Percentiles rank a stretch among this genome's conserved stretches.
These are phyloP conservation scores for Trichothecium roseum DNA, from an alignment of 2,329 filamentous ascomycete genomes.

Conservation along the genomic window DNA sequence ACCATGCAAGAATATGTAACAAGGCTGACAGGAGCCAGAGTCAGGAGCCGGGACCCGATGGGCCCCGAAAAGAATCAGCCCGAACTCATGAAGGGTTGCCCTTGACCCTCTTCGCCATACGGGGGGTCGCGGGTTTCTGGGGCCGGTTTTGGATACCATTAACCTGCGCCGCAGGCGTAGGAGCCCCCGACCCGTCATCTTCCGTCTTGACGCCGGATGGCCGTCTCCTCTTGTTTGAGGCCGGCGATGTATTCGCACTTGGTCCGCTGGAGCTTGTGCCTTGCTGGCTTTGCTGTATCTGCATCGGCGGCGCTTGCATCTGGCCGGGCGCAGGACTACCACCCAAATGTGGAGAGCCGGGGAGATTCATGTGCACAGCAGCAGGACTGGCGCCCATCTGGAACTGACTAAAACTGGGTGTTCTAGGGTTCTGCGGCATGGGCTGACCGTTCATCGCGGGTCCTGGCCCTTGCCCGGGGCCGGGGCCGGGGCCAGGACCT, in stretches of 20 bases:
- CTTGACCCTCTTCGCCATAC: constrained; percentile 45
- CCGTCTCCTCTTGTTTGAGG: constrained; percentile 47
- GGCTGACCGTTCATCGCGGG: constrained; percentile 37
- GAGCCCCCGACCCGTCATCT: constrained; percentile 39
- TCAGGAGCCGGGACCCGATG: constrained; percentile 3
- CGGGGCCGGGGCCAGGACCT: no score
- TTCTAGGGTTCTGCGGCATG: constrained; percentile 38
- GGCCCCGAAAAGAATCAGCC: constrained; percentile 12
- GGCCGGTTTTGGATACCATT: constrained; percentile 39
- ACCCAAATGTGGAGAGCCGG: constrained; percentile 49
- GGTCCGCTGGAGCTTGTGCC: constrained; percentile 56
- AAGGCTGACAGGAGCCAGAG: constrained; percentile 10
- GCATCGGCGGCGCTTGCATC: constrained; percentile 57
- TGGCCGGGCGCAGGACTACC: constrained; percentile 51
- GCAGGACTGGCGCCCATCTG: constrained; percentile 50
- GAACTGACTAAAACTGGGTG: constrained; percentile 47
- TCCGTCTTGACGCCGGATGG: constrained; percentile 48
- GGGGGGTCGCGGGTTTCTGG: constrained; percentile 46
- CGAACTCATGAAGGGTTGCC: constrained; percentile 25
- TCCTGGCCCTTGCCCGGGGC: constrained; percentile 11
- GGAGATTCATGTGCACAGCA: constrained; percentile 47
- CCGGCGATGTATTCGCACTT: constrained; percentile 56
- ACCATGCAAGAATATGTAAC: constrained; percentile 23
- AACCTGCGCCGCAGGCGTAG: constrained; percentile 38
- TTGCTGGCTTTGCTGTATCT: constrained; percentile 57